Conservation (phyloP, 768 basidiomycete genomes). For the Suillus variegatus region DNA sequence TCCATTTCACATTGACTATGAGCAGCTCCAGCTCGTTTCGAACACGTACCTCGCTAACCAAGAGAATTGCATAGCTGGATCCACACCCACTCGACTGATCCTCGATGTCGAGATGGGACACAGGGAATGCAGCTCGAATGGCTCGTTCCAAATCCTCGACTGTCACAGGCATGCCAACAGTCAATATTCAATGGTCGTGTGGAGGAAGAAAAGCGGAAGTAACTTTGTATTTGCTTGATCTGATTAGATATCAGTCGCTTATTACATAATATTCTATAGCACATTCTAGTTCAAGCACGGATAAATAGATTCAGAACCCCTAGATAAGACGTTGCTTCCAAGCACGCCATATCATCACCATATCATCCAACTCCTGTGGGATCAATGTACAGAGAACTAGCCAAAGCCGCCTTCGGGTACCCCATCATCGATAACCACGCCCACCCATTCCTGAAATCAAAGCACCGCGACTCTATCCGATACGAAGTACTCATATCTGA, state of each 20-base stretch:
- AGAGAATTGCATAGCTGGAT: slow-evolving; percentile 69
- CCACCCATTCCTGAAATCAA: slow-evolving; percentile 61
- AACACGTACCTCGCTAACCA: slow-evolving; percentile 71
- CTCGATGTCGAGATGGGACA: slow-evolving; percentile 69
- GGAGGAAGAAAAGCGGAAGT: slow-evolving; percentile 13
- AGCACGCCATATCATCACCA: neutral
- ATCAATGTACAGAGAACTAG: slow-evolving; percentile 21
- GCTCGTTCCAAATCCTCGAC: slow-evolving; percentile 56
- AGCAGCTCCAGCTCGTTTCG: neutral
- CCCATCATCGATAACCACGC: slow-evolving; percentile 82
- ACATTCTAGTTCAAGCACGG: no score
- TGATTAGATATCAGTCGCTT: slow-evolving; percentile 26
- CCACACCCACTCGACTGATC: slow-evolving; percentile 84
- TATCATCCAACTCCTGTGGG: slow-evolving; percentile 7
- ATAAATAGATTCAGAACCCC: neutral
- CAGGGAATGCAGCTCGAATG: slow-evolving; percentile 62
- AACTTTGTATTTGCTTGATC: slow-evolving; percentile 16
- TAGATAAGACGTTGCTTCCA: slow-evolving; percentile 7
- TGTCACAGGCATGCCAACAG: slow-evolving; percentile 58
- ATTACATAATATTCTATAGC: neutral
- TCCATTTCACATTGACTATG: slow-evolving; percentile 4
- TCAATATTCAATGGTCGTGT: neutral
- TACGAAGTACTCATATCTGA: slow-evolving; percentile 72
- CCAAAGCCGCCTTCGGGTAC: slow-evolving; percentile 25
- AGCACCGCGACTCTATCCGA: slow-evolving; percentile 45